Evolutionary conservation across 2,329 filamentous ascomycete species (phyloP), one percentile per base, ranked within the genome.

Genomic region (Alternaria triticimaculans): DNA sequence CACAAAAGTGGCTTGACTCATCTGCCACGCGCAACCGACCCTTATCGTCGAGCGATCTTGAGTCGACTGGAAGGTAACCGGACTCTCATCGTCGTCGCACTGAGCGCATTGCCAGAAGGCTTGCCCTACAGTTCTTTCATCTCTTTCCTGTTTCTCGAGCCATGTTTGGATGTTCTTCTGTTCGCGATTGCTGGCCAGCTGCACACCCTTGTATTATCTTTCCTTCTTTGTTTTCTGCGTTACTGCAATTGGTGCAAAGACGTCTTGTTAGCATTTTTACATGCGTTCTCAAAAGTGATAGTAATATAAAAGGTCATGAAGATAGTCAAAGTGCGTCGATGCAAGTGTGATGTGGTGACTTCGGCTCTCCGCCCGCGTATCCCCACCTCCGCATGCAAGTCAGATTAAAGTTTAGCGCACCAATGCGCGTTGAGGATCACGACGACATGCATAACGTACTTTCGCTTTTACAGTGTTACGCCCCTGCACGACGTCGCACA

Each of bases 301-400:
- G 1, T 14, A 41, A 0, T n/a, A 41, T 10, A 10, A n/a, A n/a
- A 10, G 0, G 5, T 37, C 15, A 37, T n/a, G 3, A n/a, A 10
- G 15, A 10, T 15, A n/a, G 15, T 5, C 2, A 41, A 10, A 15
- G 8, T 41, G n/a, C 9, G 5, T 41, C 37, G 9, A 18, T 18
- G n/a, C 37, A 1, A 18, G 18, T 28, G 18, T n/a, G 33, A 49
- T 18, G 50, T 49, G 57, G 11, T 55, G 21, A 57, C 43, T 44
- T 62, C 63, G 64, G 62, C 62, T 66, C 64, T 58, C 64, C 64
- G 55, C 64, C 23, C 62, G 51, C 58, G 18, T 64, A 28, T 41
- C 25, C 46, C 58, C n/a, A 43, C 4, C 21, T 43, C 50, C 21
- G 46, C 46, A 23, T 37, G 33, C 43, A 30, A 10, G 15, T 18